Evolutionary conservation across 2,329 filamentous ascomycete genomes (phyloP).

Genomic region (Fusarium newnesense): DNA sequence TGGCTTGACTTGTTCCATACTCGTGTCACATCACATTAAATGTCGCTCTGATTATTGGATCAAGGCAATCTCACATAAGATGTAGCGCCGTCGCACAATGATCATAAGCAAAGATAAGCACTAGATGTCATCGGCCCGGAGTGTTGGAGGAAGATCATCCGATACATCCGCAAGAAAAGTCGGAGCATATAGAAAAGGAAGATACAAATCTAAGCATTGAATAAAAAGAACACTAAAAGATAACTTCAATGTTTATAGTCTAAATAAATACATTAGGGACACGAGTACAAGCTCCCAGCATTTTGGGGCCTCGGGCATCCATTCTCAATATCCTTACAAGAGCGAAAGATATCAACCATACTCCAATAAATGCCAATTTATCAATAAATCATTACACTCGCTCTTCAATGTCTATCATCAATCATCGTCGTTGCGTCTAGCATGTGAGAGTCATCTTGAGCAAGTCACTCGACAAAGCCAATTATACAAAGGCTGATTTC

Average conservation of each 20-base stretch:
- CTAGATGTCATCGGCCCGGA: neutral
- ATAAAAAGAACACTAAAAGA: too few relatives aligned
- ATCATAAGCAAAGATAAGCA: neutral
- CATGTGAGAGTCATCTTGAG: accelerated
- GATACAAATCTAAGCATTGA: too few relatives aligned
- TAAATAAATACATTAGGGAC: neutral
- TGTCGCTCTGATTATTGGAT: neutral
- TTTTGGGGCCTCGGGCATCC: accelerated
- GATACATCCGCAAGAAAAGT: neutral
- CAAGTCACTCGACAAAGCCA: neutral
- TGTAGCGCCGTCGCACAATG: accelerated
- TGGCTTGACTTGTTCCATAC: neutral
- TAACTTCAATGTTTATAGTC: neutral
- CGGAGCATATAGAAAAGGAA: neutral
- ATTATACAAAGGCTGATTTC: neutral
- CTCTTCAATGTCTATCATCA: accelerated
- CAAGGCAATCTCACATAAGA: neutral
- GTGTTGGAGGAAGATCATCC: neutral
- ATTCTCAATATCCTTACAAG: neutral
- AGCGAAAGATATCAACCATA: neutral
- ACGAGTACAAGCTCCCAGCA: too few relatives aligned
- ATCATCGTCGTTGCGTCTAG: neutral
- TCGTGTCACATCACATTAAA: neutral
- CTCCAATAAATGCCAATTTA: neutral
- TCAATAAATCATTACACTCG: neutral